phyloP scores from a whole-genome alignment of 352 stramenopile species.

The Pythium periplocum region DNA sequence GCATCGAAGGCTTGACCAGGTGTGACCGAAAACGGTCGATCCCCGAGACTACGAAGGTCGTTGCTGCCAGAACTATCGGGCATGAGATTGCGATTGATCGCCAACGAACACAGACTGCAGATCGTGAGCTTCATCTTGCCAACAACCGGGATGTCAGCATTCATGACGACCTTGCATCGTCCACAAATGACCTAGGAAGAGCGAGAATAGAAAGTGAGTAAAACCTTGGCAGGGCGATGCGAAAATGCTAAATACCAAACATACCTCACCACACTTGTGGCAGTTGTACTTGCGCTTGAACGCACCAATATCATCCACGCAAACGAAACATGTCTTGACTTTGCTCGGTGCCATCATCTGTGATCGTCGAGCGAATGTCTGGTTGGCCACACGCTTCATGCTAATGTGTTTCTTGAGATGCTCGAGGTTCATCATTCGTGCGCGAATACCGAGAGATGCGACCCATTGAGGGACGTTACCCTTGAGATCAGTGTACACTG shows the following conservation, averaged over 20 bases:
- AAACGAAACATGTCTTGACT: conserved; percentile 79
- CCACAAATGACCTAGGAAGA: conserved; percentile 42
- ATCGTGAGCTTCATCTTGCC: conserved; percentile 86
- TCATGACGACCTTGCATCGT: conserved; percentile 66
- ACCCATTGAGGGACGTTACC: conserved; percentile 73
- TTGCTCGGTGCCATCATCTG: conserved; percentile 60
- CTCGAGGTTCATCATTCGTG: conserved; percentile 67
- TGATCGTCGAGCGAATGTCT: conserved; percentile 61
- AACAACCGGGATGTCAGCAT: conserved; percentile 76
- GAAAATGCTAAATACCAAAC: neutral
- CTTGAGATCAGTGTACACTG: conserved; percentile 80
- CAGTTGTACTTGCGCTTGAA: conserved; percentile 82
- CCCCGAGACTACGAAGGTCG: conserved; percentile 20
- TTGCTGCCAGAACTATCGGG: conserved; percentile 40
- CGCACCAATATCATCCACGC: conserved; percentile 72
- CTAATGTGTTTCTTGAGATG: conserved; percentile 77
- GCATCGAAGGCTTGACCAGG: conserved; percentile 24
- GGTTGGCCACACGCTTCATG: conserved; percentile 74
- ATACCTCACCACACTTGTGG: conserved; percentile 75
- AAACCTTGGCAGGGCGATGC: too few species aligned
- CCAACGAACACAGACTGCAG: conserved; percentile 69
- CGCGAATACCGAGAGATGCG: conserved; percentile 44
- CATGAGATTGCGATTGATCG: conserved; percentile 63
- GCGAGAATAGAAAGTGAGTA: neutral
- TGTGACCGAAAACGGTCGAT: conserved; percentile 45